Conservation (phyloP, 2,329 filamentous ascomycete genomes). For the Atkinsonella texensis region DNA sequence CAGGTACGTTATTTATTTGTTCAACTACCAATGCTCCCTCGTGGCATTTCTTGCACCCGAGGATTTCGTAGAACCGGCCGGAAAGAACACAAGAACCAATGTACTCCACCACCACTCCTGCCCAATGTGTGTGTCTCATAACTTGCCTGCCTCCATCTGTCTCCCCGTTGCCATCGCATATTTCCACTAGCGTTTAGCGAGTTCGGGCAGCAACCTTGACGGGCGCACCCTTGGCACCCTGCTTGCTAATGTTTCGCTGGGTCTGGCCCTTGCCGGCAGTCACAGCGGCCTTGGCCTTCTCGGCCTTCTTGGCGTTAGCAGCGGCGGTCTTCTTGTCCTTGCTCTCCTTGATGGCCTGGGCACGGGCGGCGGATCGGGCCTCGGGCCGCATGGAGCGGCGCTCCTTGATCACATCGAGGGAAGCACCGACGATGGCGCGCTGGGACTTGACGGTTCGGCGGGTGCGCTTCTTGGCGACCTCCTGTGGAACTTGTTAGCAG, state of each 20-base stretch:
- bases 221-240: slow-evolving; percentile 84
- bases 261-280: slow-evolving; percentile 64
- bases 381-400: slow-evolving; percentile 89
- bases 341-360: slow-evolving; percentile 85
- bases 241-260: slow-evolving; percentile 82
- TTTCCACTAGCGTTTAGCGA: slow-evolving; percentile 42
- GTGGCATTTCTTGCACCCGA: slow-evolving; percentile 30
- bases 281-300: slow-evolving; percentile 92
- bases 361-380: slow-evolving; percentile 83
- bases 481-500: slow-evolving; percentile 49
- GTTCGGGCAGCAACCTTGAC: slow-evolving; percentile 75
- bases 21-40: slow-evolving; percentile 31
- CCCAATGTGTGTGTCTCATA: slow-evolving; percentile 14
- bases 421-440: slow-evolving; percentile 97
- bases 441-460: slow-evolving; percentile 97
- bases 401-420: slow-evolving; percentile 99
- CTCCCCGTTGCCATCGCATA: not conserved
- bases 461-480: slow-evolving; percentile 99
- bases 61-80: slow-evolving; percentile 27
- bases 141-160: not conserved
- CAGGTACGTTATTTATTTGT: slow-evolving; percentile 22
- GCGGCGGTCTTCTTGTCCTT: slow-evolving; percentile 95
- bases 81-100: slow-evolving; percentile 29
- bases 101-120: slow-evolving; percentile 20
- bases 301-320: slow-evolving; percentile 90